Evolutionary conservation across 164 flowering plant genomes (phyloP).

Genomic region (Vitis amurensis): DNA sequence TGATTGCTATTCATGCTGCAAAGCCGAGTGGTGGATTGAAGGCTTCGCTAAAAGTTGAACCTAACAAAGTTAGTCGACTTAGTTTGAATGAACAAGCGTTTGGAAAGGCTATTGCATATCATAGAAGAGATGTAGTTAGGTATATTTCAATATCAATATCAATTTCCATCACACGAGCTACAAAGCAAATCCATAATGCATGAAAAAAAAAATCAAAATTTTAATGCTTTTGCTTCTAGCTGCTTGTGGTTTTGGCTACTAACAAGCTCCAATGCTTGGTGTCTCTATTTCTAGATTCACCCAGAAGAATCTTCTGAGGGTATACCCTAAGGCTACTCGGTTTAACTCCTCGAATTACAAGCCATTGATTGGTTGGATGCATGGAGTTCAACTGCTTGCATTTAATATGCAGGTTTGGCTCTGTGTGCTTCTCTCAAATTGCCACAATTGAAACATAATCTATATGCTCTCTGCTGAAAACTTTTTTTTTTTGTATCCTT

Average conservation of each 20-base stretch:
- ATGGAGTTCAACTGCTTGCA: slow-evolving; percentile 72
- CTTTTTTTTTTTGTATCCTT: too few relatives aligned
- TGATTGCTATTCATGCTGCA: slow-evolving; percentile 53
- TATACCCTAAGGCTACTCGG: slow-evolving; percentile 54
- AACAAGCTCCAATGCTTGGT: background rate
- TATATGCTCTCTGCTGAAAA: too few relatives aligned
- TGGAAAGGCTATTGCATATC: slow-evolving; percentile 32
- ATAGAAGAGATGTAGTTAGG: slow-evolving; percentile 45
- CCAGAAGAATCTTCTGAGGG: slow-evolving; percentile 48
- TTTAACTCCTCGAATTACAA: slow-evolving; percentile 59
- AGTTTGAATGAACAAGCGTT: slow-evolving; percentile 56
- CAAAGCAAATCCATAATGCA: too few relatives aligned
- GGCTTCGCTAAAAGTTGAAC: slow-evolving; percentile 41
- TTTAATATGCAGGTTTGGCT: slow-evolving; percentile 59
- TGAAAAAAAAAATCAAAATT: too few relatives aligned
- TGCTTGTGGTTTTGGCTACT: too few relatives aligned
- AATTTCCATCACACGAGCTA: background rate
- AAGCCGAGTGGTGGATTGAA: slow-evolving; percentile 42
- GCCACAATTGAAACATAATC: background rate
- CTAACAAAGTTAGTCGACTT: slow-evolving; percentile 44
- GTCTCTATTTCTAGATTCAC: slow-evolving; percentile 38
- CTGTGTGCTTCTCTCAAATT: background rate
- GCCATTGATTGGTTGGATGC: slow-evolving; percentile 52
- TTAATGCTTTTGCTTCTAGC: too few relatives aligned
- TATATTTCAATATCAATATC: slow-evolving; percentile 8